These are phyloP conservation scores for Colletotrichum eremochloae DNA, from an alignment of 2,329 filamentous ascomycete species.

Conservation along the genomic window DNA sequence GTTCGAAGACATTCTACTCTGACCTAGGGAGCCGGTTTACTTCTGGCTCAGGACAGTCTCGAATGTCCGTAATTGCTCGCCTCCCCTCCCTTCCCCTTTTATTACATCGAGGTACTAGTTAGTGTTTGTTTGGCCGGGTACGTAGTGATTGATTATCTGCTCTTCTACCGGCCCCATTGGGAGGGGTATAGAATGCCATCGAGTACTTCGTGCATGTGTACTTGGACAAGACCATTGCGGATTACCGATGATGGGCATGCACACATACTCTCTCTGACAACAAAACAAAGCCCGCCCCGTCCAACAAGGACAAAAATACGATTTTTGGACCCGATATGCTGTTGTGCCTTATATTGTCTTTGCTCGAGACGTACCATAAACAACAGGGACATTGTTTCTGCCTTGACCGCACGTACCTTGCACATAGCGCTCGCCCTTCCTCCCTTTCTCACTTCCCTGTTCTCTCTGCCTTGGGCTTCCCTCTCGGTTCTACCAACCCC, in stretches of 20 bases:
- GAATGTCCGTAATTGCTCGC: not conserved
- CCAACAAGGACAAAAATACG: not conserved
- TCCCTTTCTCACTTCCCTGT: constrained; percentile 8
- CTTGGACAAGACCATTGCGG: not conserved
- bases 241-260: not conserved
- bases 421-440: constrained; percentile 12
- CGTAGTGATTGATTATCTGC: not conserved
- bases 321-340: not conserved
- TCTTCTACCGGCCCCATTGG: not conserved
- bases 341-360: not conserved
- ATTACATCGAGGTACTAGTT: not conserved
- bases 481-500: constrained; percentile 15
- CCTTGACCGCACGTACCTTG: constrained; percentile 6
- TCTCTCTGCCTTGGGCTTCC: constrained; percentile 6
- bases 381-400: constrained; percentile 1
- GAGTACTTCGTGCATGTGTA: not conserved
- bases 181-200: not conserved
- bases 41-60: not conserved
- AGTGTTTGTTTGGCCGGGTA: not conserved
- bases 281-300: not conserved
- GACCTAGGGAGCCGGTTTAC: not conserved
- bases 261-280: not conserved
- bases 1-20: not conserved
- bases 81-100: not conserved
- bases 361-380: not conserved